Evolutionary conservation across 441 rosid genomes (phyloP).

Genomic region (Breynia disticha): DNA sequence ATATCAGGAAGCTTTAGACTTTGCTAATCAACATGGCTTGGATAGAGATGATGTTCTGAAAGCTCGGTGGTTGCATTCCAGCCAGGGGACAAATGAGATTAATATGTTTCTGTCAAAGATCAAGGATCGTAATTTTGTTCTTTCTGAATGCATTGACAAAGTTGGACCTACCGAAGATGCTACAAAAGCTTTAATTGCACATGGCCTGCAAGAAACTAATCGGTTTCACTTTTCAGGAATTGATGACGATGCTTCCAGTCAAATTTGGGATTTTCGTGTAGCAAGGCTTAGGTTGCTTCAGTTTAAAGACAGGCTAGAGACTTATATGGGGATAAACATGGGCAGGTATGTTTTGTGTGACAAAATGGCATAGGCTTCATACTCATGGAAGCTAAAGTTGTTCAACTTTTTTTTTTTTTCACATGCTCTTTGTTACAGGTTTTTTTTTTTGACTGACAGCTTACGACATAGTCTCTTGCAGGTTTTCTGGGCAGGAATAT

Average conservation of each 20-base stretch:
- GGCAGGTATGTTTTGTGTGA: slow-evolving; percentile 61
- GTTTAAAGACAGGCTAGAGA: slow-evolving; percentile 80
- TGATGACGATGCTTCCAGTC: slow-evolving; percentile 41
- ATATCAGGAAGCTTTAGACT: slow-evolving; percentile 66
- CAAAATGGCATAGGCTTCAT: not conserved
- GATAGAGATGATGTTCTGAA: slow-evolving; percentile 78
- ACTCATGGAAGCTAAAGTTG: too few species aligned
- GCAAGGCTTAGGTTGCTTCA: slow-evolving; percentile 83
- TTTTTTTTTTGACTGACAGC: slow-evolving; percentile 26
- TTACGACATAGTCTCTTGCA: slow-evolving; percentile 48
- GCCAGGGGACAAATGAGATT: slow-evolving; percentile 49
- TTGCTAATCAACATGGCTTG: slow-evolving; percentile 72
- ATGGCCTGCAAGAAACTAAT: slow-evolving; percentile 58
- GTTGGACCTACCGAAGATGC: slow-evolving; percentile 80
- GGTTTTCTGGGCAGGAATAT: slow-evolving; percentile 90
- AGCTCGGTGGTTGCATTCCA: slow-evolving; percentile 78
- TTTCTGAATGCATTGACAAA: slow-evolving; percentile 71
- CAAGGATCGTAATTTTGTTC: slow-evolving; percentile 63
- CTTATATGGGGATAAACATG: slow-evolving; percentile 95
- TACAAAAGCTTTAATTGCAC: slow-evolving; percentile 59
- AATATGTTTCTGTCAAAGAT: slow-evolving; percentile 50
- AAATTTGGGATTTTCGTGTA: slow-evolving; percentile 65
- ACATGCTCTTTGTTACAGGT: not conserved
- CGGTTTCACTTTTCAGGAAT: slow-evolving; percentile 42
- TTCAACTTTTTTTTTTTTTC: not conserved